Base-by-base conservation (phyloP, 2,329 filamentous ascomycete genomes). In the Pseudogymnoascus destructans region DNA sequence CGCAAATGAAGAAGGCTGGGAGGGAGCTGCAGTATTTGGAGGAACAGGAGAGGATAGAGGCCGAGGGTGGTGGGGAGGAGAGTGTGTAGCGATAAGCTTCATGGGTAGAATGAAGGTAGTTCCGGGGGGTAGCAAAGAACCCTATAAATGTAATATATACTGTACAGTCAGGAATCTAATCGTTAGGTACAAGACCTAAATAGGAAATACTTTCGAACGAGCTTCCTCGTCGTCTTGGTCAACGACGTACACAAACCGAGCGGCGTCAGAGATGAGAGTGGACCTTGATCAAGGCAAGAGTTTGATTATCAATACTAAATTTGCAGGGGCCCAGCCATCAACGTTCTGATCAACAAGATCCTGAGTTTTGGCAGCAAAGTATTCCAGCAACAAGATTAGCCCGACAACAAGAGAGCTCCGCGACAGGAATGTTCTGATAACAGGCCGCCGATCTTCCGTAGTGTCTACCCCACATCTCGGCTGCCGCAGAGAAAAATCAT, bases 401-500 rank as follows among this genome's bases (percentile, higher is more conserved):
- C 27, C 10, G 27, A 30, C 27, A 30, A 30, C 27, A 30, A 10
- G 27, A 30, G 27, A 30, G 27, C 27, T 25, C 27, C 10, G 27
- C 27, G 27, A 30, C 27, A 30, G 27, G 9, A 30, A 6, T 30
- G 27, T 30, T 30, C 27, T 10, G 9, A 3, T 3, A 3, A 30
- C 27, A 30, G 27, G 27, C 25, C 21, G 40, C 46, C 15, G 25
- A 52, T 52, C 46, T 52, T 25, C 46, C 46, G 46, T 52, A 30
- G 46, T n/a, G 3, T 32, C 15, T 52, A 52, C 46, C 46, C 25
- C 46, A 52, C 46, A 52, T 30, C 7, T 52, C 46, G 46, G 25
- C 25, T 30, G 46, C 2, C 25, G 46, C 46, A 52, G 46, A 52
- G 46, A 52, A 52, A 52, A 52, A 52, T 52, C 46, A 52, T 52